phyloP scores from a whole-genome alignment of 805 yeast species.

The Yarrowia deformans region DNA sequence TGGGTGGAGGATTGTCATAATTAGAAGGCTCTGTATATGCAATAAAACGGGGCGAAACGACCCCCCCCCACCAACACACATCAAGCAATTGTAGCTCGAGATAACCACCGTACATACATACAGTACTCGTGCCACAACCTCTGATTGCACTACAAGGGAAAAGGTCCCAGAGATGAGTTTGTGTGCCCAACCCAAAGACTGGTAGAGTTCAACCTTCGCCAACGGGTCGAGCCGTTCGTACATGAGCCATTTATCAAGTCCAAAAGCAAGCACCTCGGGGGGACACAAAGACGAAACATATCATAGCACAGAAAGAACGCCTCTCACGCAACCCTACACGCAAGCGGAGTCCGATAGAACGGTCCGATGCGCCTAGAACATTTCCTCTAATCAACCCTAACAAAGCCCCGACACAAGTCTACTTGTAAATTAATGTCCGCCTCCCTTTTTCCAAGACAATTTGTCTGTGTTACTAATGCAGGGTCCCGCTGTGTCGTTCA shows the following conservation, averaged over 20 bases:
- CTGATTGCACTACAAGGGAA: no score
- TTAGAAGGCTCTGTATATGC: not conserved
- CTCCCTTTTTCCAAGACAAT: slow-evolving; percentile 7
- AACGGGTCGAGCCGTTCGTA: slow-evolving; percentile 1
- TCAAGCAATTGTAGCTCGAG: not conserved
- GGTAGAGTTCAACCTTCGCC: not conserved
- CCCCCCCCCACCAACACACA: not conserved
- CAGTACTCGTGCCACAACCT: no score
- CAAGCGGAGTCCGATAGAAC: not conserved
- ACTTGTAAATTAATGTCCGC: not conserved
- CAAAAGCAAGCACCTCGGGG: not conserved
- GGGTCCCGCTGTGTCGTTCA: not conserved
- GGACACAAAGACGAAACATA: not conserved
- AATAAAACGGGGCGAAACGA: no score
- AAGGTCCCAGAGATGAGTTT: not conserved
- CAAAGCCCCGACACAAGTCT: not conserved
- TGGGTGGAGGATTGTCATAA: slow-evolving; percentile 1
- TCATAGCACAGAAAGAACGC: no score
- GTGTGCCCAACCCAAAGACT: not conserved
- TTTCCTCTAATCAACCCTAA: not conserved
- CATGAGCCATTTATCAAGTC: not conserved
- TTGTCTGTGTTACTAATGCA: not conserved
- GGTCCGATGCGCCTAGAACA: not conserved
- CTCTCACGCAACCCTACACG: no score
- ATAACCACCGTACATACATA: not conserved